Evolutionary conservation across 148 eudicot genomes (phyloP).

Genomic region (Heliamphora exappendiculata): DNA sequence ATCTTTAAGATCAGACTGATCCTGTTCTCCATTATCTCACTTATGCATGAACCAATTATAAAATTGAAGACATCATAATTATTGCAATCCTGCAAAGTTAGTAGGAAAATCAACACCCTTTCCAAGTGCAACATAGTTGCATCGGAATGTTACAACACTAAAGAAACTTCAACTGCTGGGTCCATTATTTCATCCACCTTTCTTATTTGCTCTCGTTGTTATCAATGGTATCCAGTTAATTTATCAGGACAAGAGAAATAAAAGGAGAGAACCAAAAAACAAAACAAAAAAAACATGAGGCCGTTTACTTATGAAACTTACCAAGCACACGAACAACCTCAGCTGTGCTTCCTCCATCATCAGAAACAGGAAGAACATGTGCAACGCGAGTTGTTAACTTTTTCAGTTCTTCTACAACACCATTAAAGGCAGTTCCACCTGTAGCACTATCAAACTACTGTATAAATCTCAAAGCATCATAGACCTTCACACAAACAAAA

Average conservation of each 20-base stretch:
- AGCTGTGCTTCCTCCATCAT: slow-evolving; percentile 99
- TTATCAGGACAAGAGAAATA: background rate
- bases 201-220: slow-evolving; percentile 2
- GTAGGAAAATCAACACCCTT: background rate
- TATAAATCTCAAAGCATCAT: background rate
- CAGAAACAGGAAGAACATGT: slow-evolving; percentile 97
- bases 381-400: slow-evolving; percentile 83
- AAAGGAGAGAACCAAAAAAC: slow-evolving; percentile 3
- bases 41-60: background rate
- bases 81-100: background rate
- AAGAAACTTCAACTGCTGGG: background rate
- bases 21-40: background rate
- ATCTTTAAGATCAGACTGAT: background rate
- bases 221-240: background rate
- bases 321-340: slow-evolving; percentile 99
- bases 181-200: background rate
- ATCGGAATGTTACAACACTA: background rate
- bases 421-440: slow-evolving; percentile 98
- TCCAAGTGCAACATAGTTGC: background rate
- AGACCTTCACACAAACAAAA: background rate
- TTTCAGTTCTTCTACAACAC: slow-evolving; percentile 92
- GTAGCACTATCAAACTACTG: slow-evolving; percentile 16
- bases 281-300: slow-evolving; percentile 7
- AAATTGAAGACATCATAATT: background rate
- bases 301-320: slow-evolving; percentile 19